phyloP scores from a whole-genome alignment of 805 yeast species.

The Lipomyces orientalis region DNA sequence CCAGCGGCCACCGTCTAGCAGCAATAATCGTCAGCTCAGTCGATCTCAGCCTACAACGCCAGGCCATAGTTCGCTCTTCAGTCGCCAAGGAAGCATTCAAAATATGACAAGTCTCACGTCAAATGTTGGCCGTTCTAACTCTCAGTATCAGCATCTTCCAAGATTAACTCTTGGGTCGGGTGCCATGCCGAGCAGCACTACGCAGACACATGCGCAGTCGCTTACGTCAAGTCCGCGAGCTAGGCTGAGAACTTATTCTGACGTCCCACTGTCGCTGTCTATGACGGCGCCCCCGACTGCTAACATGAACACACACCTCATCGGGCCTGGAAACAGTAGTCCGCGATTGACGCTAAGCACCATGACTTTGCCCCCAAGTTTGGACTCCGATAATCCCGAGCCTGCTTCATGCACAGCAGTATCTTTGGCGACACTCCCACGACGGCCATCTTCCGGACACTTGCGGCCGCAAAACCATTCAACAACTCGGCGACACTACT shows the following conservation, averaged over 20 bases:
- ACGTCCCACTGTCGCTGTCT: constrained; percentile 1
- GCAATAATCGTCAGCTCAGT: constrained; percentile 14
- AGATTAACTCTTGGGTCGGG: not conserved
- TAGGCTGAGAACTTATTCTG: constrained; percentile 1
- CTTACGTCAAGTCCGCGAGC: constrained; percentile 18
- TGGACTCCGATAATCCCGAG: constrained; percentile 13
- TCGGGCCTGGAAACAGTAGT: not conserved
- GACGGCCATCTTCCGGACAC: not conserved
- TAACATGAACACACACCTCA: not conserved
- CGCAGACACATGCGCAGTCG: constrained; percentile 18
- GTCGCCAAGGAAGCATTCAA: constrained; percentile 13
- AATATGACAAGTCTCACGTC: not conserved
- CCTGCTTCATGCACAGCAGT: constrained; percentile 1
- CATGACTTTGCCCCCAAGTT: constrained; percentile 22
- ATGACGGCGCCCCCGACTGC: not conserved
- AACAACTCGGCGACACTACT: constrained; percentile 13
- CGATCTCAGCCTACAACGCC: constrained; percentile 32
- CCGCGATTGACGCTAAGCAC: constrained; percentile 1
- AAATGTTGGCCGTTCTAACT: not conserved
- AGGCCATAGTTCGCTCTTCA: constrained; percentile 6
- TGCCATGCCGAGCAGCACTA: not conserved
- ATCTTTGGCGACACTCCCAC: constrained; percentile 4
- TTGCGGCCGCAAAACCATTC: not conserved
- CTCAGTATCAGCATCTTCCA: not conserved
- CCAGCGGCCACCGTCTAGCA: constrained; percentile 6